Evolutionary conservation across 2,329 filamentous ascomycete genomes (phyloP).

Genomic region (Stagonosporopsis tanaceti): DNA sequence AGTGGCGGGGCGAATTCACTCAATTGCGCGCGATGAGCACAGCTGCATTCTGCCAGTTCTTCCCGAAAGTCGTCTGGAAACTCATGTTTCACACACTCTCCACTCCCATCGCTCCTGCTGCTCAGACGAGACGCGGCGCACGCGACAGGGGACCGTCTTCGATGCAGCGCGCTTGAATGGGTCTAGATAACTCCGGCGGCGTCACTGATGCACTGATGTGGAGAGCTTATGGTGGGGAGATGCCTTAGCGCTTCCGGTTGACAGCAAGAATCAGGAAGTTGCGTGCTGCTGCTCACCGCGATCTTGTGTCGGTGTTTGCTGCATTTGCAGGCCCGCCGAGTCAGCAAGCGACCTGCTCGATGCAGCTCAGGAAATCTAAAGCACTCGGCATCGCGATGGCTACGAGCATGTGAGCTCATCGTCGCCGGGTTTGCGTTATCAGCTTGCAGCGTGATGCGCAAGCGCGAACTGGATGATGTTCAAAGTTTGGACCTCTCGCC

Average conservation of each 20-base stretch:
- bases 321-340: slow-evolving; percentile 19
- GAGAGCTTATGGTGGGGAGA: slow-evolving; percentile 18
- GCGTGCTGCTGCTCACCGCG: slow-evolving; percentile 21
- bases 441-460: slow-evolving; percentile 20
- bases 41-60: slow-evolving; percentile 8
- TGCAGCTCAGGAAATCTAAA: slow-evolving; percentile 20
- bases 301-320: slow-evolving; percentile 31
- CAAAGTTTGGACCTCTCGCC: slow-evolving; percentile 9
- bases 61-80: slow-evolving; percentile 26
- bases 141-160: background rate
- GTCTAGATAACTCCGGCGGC: slow-evolving; percentile 18
- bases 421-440: slow-evolving; percentile 19
- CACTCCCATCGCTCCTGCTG: slow-evolving; percentile 20
- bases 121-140: background rate
- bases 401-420: slow-evolving; percentile 29
- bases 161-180: slow-evolving; percentile 28
- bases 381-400: slow-evolving; percentile 17
- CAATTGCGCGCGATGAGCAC: slow-evolving; percentile 20
- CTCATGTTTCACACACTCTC: slow-evolving; percentile 38
- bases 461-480: slow-evolving; percentile 11
- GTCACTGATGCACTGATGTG: slow-evolving; percentile 39
- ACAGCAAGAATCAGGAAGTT: slow-evolving; percentile 32
- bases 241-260: background rate
- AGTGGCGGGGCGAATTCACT: slow-evolving; percentile 4
- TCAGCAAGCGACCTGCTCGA: slow-evolving; percentile 14